phyloP scores from a whole-genome alignment of 2,329 filamentous ascomycete genomes.

The Ilyonectria sp. region DNA sequence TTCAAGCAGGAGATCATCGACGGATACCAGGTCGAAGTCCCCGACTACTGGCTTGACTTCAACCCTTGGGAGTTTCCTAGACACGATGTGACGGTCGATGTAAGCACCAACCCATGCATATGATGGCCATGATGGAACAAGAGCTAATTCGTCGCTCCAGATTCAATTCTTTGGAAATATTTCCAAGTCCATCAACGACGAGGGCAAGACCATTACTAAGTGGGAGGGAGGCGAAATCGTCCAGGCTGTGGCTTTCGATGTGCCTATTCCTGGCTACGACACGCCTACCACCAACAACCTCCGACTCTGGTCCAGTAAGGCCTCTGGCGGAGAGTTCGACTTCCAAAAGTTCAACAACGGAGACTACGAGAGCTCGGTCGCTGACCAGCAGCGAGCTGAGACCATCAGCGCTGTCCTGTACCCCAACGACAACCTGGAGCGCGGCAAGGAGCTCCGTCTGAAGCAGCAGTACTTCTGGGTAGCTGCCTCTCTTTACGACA shows the following conservation, averaged over 20 bases:
- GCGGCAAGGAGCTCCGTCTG: slow-evolving; percentile 95
- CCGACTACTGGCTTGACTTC: slow-evolving; percentile 99
- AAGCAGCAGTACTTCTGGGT: slow-evolving; percentile 99
- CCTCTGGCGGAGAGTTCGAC: slow-evolving; percentile 96
- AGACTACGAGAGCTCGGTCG: slow-evolving; percentile 97
- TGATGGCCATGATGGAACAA: neutral
- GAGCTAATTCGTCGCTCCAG: slow-evolving; percentile 48
- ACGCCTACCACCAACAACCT: slow-evolving; percentile 96
- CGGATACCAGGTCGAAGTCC: slow-evolving; percentile 97
- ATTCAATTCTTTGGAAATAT: slow-evolving; percentile 97
- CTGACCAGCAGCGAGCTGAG: slow-evolving; percentile 98
- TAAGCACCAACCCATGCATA: slow-evolving; percentile 55
- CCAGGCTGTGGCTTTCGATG: slow-evolving; percentile 92
- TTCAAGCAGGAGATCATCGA: slow-evolving; percentile 99
- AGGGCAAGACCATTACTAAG: slow-evolving; percentile 80
- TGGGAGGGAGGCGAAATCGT: slow-evolving; percentile 98
- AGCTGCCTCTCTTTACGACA: slow-evolving; percentile 94
- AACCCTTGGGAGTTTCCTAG: slow-evolving; percentile 99
- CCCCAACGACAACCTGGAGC: slow-evolving; percentile 96
- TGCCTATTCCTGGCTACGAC: slow-evolving; percentile 90
- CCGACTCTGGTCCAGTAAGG: slow-evolving; percentile 97
- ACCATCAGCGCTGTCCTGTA: slow-evolving; percentile 98
- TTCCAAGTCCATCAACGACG: slow-evolving; percentile 79
- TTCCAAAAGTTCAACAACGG: slow-evolving; percentile 99
- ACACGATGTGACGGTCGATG: slow-evolving; percentile 94